Conservation (phyloP, 345 rosid genomes). For the Lepidium africanum region DNA sequence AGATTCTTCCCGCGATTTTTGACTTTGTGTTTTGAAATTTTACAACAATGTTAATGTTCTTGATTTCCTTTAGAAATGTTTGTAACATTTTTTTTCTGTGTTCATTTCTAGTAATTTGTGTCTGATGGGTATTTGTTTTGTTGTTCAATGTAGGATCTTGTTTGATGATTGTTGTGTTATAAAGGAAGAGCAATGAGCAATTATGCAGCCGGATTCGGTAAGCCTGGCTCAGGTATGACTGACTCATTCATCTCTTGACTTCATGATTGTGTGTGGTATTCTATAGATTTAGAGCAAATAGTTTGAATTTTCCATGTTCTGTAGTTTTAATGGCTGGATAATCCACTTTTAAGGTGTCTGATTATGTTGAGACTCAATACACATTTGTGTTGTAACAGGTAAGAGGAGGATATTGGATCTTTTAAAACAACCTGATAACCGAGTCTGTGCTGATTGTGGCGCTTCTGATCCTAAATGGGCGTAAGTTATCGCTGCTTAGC, state of each 20-base stretch:
- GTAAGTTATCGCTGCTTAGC: constrained; percentile 38
- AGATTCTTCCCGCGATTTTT: background rate
- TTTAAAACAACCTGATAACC: constrained; percentile 46
- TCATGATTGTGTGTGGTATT: background rate
- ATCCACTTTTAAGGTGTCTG: background rate
- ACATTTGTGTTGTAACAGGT: constrained; percentile 8
- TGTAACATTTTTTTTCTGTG: background rate
- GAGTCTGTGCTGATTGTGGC: constrained; percentile 85
- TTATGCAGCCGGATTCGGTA: constrained; percentile 29
- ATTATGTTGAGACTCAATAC: background rate
- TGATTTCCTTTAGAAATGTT: background rate
- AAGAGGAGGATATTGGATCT: constrained; percentile 28
- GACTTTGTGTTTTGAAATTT: background rate
- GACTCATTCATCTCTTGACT: background rate
- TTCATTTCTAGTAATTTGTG: background rate
- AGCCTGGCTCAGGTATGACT: constrained; percentile 27
- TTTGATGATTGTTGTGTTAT: constrained; percentile 14
- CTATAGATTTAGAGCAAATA: background rate
- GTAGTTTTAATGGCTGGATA: background rate
- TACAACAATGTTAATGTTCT: background rate
- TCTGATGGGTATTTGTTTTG: background rate
- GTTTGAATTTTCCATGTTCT: background rate
- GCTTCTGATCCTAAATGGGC: constrained; percentile 95
- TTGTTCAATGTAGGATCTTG: constrained; percentile 6
- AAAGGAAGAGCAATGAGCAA: constrained; percentile 24